Percentiles rank a stretch among this genome's conserved stretches.
Conservation (phyloP, 257 asterid genomes). For the Petunia secreta region DNA sequence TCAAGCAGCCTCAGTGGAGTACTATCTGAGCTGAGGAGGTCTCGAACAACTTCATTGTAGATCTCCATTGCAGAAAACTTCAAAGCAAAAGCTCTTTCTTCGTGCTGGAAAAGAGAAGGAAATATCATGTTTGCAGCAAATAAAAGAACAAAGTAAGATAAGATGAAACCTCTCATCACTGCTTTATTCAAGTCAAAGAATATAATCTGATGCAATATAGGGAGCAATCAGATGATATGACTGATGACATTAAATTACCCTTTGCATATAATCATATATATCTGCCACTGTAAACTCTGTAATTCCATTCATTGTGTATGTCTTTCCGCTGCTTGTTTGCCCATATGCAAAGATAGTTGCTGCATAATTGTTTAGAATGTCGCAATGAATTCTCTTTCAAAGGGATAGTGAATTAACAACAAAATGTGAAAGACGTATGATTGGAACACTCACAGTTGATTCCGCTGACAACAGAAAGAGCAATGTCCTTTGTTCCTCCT, state of each 20-base stretch:
- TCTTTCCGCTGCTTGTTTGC: constrained; percentile 99
- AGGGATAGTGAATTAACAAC: constrained; percentile 15
- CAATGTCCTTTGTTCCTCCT: constrained; percentile 82
- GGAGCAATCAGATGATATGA: constrained; percentile 18
- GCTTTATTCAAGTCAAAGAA: constrained; percentile 9
- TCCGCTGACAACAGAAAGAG: constrained; percentile 90
- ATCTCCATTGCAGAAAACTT: constrained; percentile 98
- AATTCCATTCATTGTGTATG: constrained; percentile 98
- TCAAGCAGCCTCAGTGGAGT: constrained; percentile 86
- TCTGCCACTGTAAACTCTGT: constrained; percentile 91
- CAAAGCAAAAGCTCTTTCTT: constrained; percentile 87
- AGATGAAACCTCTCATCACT: constrained; percentile 2
- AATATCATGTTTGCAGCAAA: constrained; percentile 1
- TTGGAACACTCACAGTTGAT: constrained; percentile 78
- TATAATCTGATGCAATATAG: neutral
- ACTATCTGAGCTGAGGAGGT: constrained; percentile 85
- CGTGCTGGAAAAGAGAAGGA: constrained; percentile 57
- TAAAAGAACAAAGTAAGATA: neutral
- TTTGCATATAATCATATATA: constrained; percentile 50
- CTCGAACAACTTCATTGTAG: constrained; percentile 95
- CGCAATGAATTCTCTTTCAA: constrained; percentile 5
- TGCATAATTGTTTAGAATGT: constrained; percentile 38
- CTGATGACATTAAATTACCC: constrained; percentile 34
- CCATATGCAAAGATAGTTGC: constrained; percentile 99
- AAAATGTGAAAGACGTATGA: constrained; percentile 28